These are phyloP conservation scores for Suillus clintonianus DNA, from an alignment of 768 basidiomycete species.

Conservation along the genomic window DNA sequence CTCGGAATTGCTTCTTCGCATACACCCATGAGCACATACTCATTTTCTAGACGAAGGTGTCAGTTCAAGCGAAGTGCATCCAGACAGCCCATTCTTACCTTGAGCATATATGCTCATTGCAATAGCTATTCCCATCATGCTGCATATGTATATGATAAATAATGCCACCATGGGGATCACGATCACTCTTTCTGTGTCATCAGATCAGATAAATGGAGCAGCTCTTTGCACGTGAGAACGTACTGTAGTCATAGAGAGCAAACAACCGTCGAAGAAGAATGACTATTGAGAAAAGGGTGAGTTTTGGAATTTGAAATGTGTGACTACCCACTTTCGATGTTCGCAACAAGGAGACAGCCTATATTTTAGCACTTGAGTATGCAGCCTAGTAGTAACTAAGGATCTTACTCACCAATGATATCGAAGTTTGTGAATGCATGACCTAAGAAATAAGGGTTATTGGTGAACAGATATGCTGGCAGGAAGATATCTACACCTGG, in stretches of 20 bases:
- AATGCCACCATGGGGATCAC: neutral
- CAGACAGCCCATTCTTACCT: neutral
- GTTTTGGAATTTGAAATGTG: neutral
- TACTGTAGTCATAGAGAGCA: constrained; percentile 4
- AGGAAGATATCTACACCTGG: neutral
- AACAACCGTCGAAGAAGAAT: constrained; percentile 5
- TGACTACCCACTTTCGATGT: constrained; percentile 1
- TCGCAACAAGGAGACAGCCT: neutral
- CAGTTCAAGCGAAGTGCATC: neutral
- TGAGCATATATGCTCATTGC: neutral
- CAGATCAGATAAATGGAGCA: neutral
- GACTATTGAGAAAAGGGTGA: neutral
- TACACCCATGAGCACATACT: neutral
- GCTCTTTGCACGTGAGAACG: neutral
- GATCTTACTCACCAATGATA: neutral
- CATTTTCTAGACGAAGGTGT: neutral
- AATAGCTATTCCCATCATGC: constrained; percentile 2
- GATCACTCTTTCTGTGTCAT: neutral
- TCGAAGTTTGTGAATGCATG: neutral
- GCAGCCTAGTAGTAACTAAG: neutral
- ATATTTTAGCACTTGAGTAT: neutral
- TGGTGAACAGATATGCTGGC: neutral
- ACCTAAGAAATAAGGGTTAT: neutral
- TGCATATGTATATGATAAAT: neutral
- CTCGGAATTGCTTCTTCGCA: neutral